Conservation (phyloP, 306 rosid species). For the Psophocarpus tetragonolobus region DNA sequence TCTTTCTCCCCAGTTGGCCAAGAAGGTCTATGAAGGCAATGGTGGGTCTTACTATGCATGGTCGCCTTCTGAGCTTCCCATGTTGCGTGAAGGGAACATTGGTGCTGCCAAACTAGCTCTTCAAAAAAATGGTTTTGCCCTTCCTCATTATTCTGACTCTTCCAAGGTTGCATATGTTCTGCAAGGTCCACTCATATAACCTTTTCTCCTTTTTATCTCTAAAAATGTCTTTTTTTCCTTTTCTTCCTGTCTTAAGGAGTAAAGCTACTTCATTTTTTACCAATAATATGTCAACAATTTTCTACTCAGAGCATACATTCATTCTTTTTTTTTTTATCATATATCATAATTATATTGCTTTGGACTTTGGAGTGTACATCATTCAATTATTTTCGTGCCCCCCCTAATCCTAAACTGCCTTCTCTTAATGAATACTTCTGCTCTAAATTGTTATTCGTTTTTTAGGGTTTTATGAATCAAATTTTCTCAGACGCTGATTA, state of each 20-base stretch:
- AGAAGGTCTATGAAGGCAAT: conserved; percentile 57
- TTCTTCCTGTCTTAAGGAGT: too few relatives aligned
- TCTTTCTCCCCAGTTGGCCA: conserved; percentile 73
- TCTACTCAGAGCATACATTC: background rate
- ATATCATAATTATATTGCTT: too few relatives aligned
- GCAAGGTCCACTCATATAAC: conserved; percentile 50
- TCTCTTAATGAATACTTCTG: background rate
- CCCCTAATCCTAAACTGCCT: too few relatives aligned
- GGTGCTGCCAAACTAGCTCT: conserved; percentile 85
- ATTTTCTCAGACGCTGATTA: background rate
- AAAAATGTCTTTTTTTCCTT: too few relatives aligned
- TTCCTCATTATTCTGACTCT: conserved; percentile 76
- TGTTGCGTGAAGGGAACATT: conserved; percentile 74
- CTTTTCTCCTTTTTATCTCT: background rate
- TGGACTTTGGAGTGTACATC: background rate
- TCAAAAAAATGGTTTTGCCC: conserved; percentile 70
- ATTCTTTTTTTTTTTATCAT: too few relatives aligned
- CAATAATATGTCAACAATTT: background rate
- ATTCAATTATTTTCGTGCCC: background rate
- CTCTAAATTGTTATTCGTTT: background rate
- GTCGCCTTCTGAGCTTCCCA: conserved; percentile 81
- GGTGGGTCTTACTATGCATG: conserved; percentile 76
- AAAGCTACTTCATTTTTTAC: background rate
- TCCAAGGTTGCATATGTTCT: conserved; percentile 78
- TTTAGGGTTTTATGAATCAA: background rate